A percentile compares a stretch with the other conserved stretches of the same genome.
Conservation (phyloP, 768 basidiomycete genomes). For the Xerocomus spinulosus region DNA sequence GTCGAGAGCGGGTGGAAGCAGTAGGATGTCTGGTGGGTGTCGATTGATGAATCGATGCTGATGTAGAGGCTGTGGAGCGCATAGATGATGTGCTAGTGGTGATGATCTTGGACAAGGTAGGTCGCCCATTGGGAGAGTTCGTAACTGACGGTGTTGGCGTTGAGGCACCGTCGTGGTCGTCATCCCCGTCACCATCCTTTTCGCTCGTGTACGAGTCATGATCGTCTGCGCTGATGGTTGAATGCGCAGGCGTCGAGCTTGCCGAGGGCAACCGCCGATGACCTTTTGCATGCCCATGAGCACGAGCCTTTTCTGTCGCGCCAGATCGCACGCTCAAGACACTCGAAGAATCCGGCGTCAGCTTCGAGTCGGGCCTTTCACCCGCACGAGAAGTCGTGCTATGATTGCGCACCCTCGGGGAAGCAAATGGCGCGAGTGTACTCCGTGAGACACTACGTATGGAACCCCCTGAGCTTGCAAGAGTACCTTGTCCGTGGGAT, state of each 20-base stretch:
- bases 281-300: constrained; percentile 10
- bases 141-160: constrained; percentile 13
- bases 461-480: constrained; percentile 34
- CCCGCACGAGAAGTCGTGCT: constrained; percentile 23
- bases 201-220: constrained; percentile 3
- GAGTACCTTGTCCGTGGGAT: constrained; percentile 17
- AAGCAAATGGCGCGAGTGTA: constrained; percentile 16
- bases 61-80: constrained; percentile 13
- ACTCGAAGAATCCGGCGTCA: constrained; percentile 47
- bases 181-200: constrained; percentile 5
- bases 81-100: constrained; percentile 24
- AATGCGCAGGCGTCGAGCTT: constrained; percentile 8
- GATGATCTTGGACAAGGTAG: constrained; percentile 24
- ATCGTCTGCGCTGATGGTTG: neutral
- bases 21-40: constrained; percentile 14
- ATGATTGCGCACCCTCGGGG: constrained; percentile 21
- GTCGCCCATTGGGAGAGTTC: constrained; percentile 19
- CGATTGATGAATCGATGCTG: neutral
- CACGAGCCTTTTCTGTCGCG: constrained; percentile 21
- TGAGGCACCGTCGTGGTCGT: constrained; percentile 12
- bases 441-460: constrained; percentile 46
- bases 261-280: constrained; percentile 24
- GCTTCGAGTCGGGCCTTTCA: constrained; percentile 68
- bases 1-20: constrained; percentile 18
- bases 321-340: constrained; percentile 24